Base-by-base conservation (phyloP, 352 stramenopile species). In the Salisapilia sapeloensis region DNA sequence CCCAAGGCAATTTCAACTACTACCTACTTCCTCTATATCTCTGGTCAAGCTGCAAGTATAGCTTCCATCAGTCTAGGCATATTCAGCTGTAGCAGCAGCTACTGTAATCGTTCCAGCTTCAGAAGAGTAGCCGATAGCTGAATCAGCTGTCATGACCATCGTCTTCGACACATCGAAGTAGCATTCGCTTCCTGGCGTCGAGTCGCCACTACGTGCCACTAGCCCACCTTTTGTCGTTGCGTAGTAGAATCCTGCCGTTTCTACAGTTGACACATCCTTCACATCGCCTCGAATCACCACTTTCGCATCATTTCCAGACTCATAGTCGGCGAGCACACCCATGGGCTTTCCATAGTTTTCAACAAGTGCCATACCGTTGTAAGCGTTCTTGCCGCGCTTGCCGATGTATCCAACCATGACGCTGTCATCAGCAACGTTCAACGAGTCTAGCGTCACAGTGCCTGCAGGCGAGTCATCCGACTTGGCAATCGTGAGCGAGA, bases 121-220 rank as follows among this genome's bases (percentile, higher is more conserved):
- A n/a, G n/a, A n/a, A n/a, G n/a, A n/a, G n/a, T n/a, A n/a, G 18
- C 67, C 64, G 15, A 81, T 32, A 31, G 60, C 56, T 18, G 60
- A 72, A 45, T 61, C 53, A n/a, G 44, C 42, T 4, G 65, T 71
- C 24, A 84, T 48, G 14, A 84, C 29, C 24, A 61, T 26, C 8
- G 50, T 37, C 14, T 44, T 34, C 20, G 49, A 42, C 1, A 29
- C 29, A 10, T 41, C 39, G 31, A 70, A 74, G 26, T 56, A 28
- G 37, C 53, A 76, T 17, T 76, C 53, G 33, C 42, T 34, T 14
- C 29, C 39, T 12, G 46, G 20, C 2, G 25, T 40, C 2, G 35
- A 42, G 32, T 26, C 46, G 3, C 32, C 20, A 15, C 18, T 20
- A 9, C 21, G 24, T 4, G 46, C 18, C 10, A 65, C 48, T 18